Percentiles rank a stretch among this genome's conserved stretches.
Conservation (phyloP, 352 stramenopile species). For the Pythium guiyangense region DNA sequence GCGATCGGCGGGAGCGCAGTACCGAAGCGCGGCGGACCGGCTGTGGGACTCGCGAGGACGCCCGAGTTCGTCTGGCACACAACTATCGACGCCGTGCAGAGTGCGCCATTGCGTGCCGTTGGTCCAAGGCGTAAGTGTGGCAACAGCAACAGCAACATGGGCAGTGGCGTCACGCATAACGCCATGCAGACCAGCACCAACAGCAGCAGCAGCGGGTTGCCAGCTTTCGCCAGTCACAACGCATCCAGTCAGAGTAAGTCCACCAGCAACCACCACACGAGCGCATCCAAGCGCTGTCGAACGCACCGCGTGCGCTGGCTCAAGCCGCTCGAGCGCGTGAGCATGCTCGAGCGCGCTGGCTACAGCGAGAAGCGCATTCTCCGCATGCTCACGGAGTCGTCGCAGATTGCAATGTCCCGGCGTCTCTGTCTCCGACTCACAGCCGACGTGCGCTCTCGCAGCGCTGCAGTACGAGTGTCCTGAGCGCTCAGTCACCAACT, state of each 20-base stretch:
- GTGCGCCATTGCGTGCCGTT: not conserved
- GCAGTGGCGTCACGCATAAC: not conserved
- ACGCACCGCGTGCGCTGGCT: constrained; percentile 23
- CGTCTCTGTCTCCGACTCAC: constrained; percentile 15
- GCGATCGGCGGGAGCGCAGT: constrained; percentile 45
- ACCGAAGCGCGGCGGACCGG: constrained; percentile 38
- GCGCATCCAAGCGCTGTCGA: constrained; percentile 45
- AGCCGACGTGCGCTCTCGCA: not conserved
- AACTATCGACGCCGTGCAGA: constrained; percentile 12
- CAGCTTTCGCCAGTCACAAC: no score
- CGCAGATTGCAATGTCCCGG: constrained; percentile 44
- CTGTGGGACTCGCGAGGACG: constrained; percentile 39
- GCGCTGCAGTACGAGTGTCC: not conserved
- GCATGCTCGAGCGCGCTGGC: constrained; percentile 20
- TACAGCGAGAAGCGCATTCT: constrained; percentile 46
- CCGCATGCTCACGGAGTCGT: constrained; percentile 49
- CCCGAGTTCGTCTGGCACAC: constrained; percentile 34
- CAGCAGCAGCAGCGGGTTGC: no score
- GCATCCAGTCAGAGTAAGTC: no score
- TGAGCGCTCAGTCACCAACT: no score
- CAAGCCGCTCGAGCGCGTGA: constrained; percentile 26
- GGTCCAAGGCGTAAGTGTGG: not conserved
- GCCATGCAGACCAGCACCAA: no score
- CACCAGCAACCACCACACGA: no score
- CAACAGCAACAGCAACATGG: not conserved